Conservation (phyloP, 2,329 filamentous ascomycete genomes). For the Aspergillus sp. region DNA sequence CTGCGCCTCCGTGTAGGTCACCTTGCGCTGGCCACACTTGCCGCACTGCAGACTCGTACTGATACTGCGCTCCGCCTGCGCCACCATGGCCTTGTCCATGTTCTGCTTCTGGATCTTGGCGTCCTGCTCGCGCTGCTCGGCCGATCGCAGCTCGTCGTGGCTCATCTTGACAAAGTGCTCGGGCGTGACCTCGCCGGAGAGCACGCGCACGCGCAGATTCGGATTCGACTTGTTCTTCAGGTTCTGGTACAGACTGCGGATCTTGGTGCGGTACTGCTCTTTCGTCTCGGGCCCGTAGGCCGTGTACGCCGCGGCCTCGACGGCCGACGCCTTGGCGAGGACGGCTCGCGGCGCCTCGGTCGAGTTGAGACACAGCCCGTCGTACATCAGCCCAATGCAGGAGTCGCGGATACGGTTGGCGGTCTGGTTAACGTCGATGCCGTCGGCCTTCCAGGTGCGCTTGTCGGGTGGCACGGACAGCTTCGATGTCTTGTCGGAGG, state of each 20-base stretch:
- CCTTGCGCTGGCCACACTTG: slow-evolving; percentile 89
- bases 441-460: slow-evolving; percentile 78
- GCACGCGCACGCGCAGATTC: slow-evolving; percentile 70
- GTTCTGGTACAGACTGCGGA: slow-evolving; percentile 90
- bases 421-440: slow-evolving; percentile 73
- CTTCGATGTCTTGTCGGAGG: slow-evolving; percentile 51
- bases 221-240: slow-evolving; percentile 89
- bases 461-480: slow-evolving; percentile 65
- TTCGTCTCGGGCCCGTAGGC: slow-evolving; percentile 67
- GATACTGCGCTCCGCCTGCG: slow-evolving; percentile 86
- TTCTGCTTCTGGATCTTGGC: slow-evolving; percentile 81
- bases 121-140: slow-evolving; percentile 74
- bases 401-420: slow-evolving; percentile 72
- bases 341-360: slow-evolving; percentile 60
- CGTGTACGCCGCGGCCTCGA: slow-evolving; percentile 74
- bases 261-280: slow-evolving; percentile 77
- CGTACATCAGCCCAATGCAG: slow-evolving; percentile 89
- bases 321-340: slow-evolving; percentile 62
- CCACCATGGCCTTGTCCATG: slow-evolving; percentile 95
- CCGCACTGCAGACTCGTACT: slow-evolving; percentile 83
- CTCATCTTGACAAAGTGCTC: slow-evolving; percentile 80
- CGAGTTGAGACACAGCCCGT: slow-evolving; percentile 77
- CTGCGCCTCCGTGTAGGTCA: slow-evolving; percentile 94
- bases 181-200: slow-evolving; percentile 69
- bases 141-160: slow-evolving; percentile 86